Evolutionary conservation across 352 stramenopile species (phyloP).

Genomic region (Phytopythium sindhum): DNA sequence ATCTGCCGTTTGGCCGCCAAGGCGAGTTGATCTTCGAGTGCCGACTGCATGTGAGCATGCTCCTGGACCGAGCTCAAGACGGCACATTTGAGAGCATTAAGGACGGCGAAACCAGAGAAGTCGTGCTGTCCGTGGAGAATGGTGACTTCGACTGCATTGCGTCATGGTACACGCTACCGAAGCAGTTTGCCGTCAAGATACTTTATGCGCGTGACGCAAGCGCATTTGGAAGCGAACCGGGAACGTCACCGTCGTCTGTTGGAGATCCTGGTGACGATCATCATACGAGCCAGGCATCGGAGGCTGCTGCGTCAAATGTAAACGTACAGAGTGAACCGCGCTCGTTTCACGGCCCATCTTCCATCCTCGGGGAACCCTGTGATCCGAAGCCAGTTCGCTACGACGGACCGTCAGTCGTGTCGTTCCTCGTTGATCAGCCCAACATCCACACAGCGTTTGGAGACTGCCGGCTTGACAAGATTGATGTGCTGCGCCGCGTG

Average conservation of each 20-base stretch:
- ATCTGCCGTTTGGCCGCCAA: conserved; percentile 81
- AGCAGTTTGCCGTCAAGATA: conserved; percentile 61
- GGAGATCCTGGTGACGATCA: conserved; percentile 18
- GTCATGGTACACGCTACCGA: conserved; percentile 56
- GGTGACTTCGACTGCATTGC: conserved; percentile 86
- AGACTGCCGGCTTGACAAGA: conserved; percentile 78
- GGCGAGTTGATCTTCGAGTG: conserved; percentile 80
- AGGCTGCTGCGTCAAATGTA: conserved; percentile 3
- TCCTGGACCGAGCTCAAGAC: conserved; percentile 53
- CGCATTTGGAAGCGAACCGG: conserved; percentile 41
- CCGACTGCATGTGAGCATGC: conserved; percentile 64
- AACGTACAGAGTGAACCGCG: conserved; percentile 10
- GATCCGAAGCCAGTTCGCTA: conserved; percentile 59
- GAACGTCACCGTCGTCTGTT: conserved; percentile 15
- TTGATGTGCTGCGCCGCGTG: conserved; percentile 69
- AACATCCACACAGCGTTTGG: conserved; percentile 74
- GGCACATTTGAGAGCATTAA: conserved; percentile 3
- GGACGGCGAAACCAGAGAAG: background rate
- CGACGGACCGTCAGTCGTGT: conserved; percentile 59
- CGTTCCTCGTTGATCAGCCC: conserved; percentile 59
- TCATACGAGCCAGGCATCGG: background rate
- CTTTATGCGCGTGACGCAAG: conserved; percentile 44
- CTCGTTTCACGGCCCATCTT: conserved; percentile 16
- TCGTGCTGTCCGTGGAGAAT: conserved; percentile 42
- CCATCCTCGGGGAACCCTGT: conserved; percentile 12